These are phyloP conservation scores for Auricularia auricula-judae DNA, from an alignment of 768 basidiomycete species.

Conservation along the genomic window DNA sequence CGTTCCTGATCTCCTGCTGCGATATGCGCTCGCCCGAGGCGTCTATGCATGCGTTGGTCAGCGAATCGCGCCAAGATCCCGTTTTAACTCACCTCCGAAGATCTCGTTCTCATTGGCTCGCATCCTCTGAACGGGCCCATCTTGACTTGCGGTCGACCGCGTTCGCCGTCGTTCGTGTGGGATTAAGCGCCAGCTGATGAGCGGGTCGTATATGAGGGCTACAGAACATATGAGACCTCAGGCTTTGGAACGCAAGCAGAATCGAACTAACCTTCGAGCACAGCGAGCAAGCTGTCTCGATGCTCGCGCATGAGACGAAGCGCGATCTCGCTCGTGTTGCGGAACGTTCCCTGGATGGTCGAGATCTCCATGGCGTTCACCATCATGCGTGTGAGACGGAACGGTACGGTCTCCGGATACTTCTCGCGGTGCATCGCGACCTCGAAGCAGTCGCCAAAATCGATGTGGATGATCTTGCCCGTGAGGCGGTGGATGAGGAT, in stretches of 20 bases:
- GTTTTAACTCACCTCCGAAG: constrained; percentile 21
- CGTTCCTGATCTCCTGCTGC: constrained; percentile 30
- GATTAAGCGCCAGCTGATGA: constrained; percentile 32
- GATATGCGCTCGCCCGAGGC: constrained; percentile 15
- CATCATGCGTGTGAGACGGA: constrained; percentile 40
- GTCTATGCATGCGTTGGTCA: constrained; percentile 7
- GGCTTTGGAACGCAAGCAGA: not conserved
- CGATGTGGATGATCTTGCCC: constrained; percentile 35
- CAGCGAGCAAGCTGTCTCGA: constrained; percentile 37
- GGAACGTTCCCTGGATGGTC: constrained; percentile 37
- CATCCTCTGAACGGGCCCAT: constrained; percentile 18
- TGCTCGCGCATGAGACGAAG: constrained; percentile 38
- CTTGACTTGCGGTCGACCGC: constrained; percentile 2
- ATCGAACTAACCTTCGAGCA: constrained; percentile 24
- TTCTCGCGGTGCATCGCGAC: constrained; percentile 31
- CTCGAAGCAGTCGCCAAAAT: constrained; percentile 38
- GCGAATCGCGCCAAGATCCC: not conserved
- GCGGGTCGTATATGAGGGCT: constrained; percentile 36
- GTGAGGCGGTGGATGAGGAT: constrained; percentile 32
- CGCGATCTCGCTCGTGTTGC: constrained; percentile 30
- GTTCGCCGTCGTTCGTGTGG: constrained; percentile 16
- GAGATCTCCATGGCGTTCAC: constrained; percentile 41
- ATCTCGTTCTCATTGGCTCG: constrained; percentile 30
- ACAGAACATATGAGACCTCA: not conserved
- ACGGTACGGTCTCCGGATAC: constrained; percentile 39